A percentile compares a stretch with the other conserved stretches of the same genome.
Conservation (phyloP, 805 yeast genomes). For the Schizosaccharomyces osmophilus region DNA sequence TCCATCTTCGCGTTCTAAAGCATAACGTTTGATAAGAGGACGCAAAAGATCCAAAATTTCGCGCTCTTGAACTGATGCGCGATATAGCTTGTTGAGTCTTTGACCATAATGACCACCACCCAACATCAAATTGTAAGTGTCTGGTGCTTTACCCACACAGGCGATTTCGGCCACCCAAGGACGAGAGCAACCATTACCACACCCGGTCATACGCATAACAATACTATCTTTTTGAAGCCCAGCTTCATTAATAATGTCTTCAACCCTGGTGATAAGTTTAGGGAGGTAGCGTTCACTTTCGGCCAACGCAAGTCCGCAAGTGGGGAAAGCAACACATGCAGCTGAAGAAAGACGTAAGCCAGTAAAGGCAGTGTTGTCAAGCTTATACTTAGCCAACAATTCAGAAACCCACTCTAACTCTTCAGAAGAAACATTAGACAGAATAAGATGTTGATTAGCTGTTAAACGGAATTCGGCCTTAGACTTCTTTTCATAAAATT, state of each 20-base stretch:
- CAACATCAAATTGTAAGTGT: slow-evolving; percentile 76
- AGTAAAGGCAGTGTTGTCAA: slow-evolving; percentile 63
- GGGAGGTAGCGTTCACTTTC: slow-evolving; percentile 84
- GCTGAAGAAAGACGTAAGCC: slow-evolving; percentile 75
- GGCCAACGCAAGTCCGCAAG: slow-evolving; percentile 97
- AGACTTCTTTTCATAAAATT: slow-evolving; percentile 28
- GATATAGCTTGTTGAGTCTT: slow-evolving; percentile 69
- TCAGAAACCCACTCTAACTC: slow-evolving; percentile 38
- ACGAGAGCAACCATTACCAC: slow-evolving; percentile 96
- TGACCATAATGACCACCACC: slow-evolving; percentile 94
- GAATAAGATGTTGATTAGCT: slow-evolving; percentile 78
- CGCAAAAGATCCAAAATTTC: slow-evolving; percentile 54
- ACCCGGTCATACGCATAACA: slow-evolving; percentile 96
- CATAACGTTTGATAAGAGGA: slow-evolving; percentile 85
- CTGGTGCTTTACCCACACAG: slow-evolving; percentile 79
- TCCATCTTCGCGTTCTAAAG: slow-evolving; percentile 67
- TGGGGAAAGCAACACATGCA: slow-evolving; percentile 94
- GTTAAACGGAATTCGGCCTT: slow-evolving; percentile 78
- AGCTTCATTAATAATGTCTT: slow-evolving; percentile 65
- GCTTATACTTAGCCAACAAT: slow-evolving; percentile 43
- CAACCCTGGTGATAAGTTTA: slow-evolving; percentile 53
- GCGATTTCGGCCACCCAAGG: slow-evolving; percentile 97
- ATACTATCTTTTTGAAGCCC: slow-evolving; percentile 86
- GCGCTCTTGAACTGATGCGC: slow-evolving; percentile 72
- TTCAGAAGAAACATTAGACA: slow-evolving; percentile 47